Percentiles rank a stretch among this genome's conserved stretches.
Evolutionary conservation across 768 basidiomycete genomes (phyloP).

Genomic region (Termitomyces sp.): DNA sequence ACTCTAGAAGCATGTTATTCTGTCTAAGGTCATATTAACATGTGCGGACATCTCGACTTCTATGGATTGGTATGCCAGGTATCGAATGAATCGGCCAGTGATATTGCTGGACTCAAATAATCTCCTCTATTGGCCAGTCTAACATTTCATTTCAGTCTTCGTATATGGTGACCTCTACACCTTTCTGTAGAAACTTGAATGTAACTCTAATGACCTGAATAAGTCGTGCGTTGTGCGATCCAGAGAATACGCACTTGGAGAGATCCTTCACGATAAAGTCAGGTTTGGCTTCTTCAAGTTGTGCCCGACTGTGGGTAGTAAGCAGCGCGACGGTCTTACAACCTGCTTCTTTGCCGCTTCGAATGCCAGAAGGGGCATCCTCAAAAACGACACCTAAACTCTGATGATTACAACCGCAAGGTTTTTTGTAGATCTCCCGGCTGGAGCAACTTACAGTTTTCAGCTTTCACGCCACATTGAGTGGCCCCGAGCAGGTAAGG

Average conservation of each 20-base stretch:
- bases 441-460: conserved; percentile 51
- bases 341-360: conserved; percentile 76
- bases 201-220: conserved; percentile 21
- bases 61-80: neutral
- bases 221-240: neutral
- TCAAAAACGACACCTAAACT: conserved; percentile 76
- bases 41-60: neutral
- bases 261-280: conserved; percentile 72
- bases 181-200: conserved; percentile 28
- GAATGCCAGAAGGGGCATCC: conserved; percentile 85
- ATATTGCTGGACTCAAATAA: neutral
- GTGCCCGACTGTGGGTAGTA: conserved; percentile 71
- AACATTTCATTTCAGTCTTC: conserved; percentile 16
- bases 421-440: neutral
- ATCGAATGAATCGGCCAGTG: neutral
- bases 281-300: conserved; percentile 57
- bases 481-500: conserved; percentile 87
- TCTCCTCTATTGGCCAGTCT: neutral
- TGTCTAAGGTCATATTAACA: neutral
- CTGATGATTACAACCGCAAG: conserved; percentile 1
- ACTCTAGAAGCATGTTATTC: neutral
- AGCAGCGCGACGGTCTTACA: conserved; percentile 79
- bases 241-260: conserved; percentile 42
- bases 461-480: conserved; percentile 56
- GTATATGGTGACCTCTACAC: conserved; percentile 42